phyloP scores from a whole-genome alignment of 2,329 filamentous ascomycete species.

The Clonostachys solani region DNA sequence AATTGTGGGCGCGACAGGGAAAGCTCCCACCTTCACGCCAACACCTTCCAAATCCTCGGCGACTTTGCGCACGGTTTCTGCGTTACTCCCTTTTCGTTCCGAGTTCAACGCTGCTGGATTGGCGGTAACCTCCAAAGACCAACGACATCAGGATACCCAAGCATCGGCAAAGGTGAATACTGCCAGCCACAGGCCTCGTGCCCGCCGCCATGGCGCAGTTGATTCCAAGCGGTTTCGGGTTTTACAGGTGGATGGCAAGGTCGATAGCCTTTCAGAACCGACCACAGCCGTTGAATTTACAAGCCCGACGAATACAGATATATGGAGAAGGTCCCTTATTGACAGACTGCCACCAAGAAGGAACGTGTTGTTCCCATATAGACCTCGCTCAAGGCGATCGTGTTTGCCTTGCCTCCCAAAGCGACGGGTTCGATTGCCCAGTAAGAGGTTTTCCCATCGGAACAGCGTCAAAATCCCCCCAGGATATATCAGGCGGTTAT shows the following conservation, averaged over 20 bases:
- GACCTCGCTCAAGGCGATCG: no score
- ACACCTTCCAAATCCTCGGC: conserved; percentile 31
- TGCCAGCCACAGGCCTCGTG: conserved; percentile 1
- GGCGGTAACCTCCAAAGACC: conserved; percentile 45
- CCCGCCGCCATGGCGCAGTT: not conserved
- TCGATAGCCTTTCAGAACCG: conserved; percentile 9
- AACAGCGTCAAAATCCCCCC: no score
- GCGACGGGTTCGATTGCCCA: not conserved
- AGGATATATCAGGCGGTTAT: no score
- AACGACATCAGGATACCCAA: conserved; percentile 28
- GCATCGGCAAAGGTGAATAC: not conserved
- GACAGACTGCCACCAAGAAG: conserved; percentile 10
- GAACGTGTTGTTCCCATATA: not conserved
- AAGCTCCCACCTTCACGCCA: conserved; percentile 29
- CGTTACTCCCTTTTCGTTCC: conserved; percentile 46
- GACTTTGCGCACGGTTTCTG: conserved; percentile 46
- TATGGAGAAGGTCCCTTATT: conserved; percentile 25
- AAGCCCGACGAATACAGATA: conserved; percentile 17
- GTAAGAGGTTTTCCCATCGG: no score
- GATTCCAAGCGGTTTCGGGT: conserved; percentile 2
- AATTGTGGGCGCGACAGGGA: conserved; percentile 27
- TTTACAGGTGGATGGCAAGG: conserved; percentile 21
- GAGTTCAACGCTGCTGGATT: conserved; percentile 51
- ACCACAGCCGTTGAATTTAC: conserved; percentile 24
- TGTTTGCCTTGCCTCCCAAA: conserved; percentile 12